A percentile compares a stretch with the other conserved stretches of the same genome.
Conservation (phyloP, 2,329 filamentous ascomycete species). For the Calcarisporium arbuscula region DNA sequence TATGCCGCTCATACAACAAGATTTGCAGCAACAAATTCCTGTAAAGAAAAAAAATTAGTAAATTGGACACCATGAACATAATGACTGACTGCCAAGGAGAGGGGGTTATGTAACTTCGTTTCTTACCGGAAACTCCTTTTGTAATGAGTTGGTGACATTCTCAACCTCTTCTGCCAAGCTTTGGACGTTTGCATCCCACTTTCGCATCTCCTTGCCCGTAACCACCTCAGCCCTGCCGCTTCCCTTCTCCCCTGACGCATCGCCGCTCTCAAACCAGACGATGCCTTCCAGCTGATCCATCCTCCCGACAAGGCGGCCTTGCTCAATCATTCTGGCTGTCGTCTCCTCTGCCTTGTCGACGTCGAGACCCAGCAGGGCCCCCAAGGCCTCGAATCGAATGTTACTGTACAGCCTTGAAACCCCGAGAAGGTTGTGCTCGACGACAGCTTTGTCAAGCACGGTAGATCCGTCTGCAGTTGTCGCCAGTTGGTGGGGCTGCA, state of each 20-base stretch:
- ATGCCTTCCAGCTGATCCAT: slow-evolving; percentile 91
- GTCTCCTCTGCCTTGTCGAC: slow-evolving; percentile 82
- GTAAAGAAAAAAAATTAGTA: neutral
- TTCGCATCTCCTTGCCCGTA: slow-evolving; percentile 65
- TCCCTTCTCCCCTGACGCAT: slow-evolving; percentile 62
- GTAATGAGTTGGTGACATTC: slow-evolving; percentile 72
- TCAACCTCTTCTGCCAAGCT: slow-evolving; percentile 85
- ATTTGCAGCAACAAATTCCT: slow-evolving; percentile 53
- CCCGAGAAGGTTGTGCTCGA: slow-evolving; percentile 91
- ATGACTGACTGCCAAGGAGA: neutral
- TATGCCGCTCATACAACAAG: slow-evolving; percentile 37
- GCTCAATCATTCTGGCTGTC: slow-evolving; percentile 92
- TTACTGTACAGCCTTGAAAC: slow-evolving; percentile 75
- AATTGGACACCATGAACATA: no score
- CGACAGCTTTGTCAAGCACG: slow-evolving; percentile 84
- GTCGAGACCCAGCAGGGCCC: slow-evolving; percentile 68
- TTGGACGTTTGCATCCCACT: slow-evolving; percentile 87
- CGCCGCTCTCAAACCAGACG: slow-evolving; percentile 77
- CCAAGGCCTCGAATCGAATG: slow-evolving; percentile 70
- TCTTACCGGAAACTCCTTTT: slow-evolving; percentile 67
- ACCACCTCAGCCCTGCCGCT: slow-evolving; percentile 58
- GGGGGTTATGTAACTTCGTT: neutral
- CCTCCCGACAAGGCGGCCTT: slow-evolving; percentile 76
- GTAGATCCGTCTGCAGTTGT: slow-evolving; percentile 86
- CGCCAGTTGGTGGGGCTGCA: slow-evolving; percentile 85